Percentiles rank a stretch among this genome's conserved stretches.
phyloP scores from a whole-genome alignment of 108 stramenopile genomes.

The Skeletonema marinoi region DNA sequence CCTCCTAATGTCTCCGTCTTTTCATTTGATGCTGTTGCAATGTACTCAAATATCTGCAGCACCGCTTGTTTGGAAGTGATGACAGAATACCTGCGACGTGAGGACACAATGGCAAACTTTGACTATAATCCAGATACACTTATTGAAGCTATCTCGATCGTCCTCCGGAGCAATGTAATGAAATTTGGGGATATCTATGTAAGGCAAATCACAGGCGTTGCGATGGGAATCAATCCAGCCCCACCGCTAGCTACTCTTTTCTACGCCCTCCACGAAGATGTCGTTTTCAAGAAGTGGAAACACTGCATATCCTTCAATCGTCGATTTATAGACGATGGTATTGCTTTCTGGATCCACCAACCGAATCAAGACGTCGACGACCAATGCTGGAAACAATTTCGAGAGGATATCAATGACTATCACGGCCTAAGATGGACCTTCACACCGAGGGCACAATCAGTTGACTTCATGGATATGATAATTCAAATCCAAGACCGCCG shows the following conservation, averaged over 20 bases:
- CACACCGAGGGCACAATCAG: background rate
- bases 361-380: background rate
- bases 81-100: background rate
- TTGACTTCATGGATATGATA: conserved; percentile 30
- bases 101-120: background rate
- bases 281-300: background rate
- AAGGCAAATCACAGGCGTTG: conserved; percentile 26
- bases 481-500: conserved; percentile 5
- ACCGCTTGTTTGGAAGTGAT: background rate
- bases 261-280: conserved; percentile 17
- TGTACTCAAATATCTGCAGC: conserved; percentile 40
- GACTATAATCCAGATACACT: conserved; percentile 8
- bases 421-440: conserved; percentile 26
- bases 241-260: conserved; percentile 25
- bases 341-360: conserved; percentile 30
- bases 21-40: conserved; percentile 21
- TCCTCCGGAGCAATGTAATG: conserved; percentile 20
- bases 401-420: conserved; percentile 1
- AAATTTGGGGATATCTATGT: conserved; percentile 26
- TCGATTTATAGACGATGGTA: conserved; percentile 37
- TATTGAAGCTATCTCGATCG: conserved; percentile 18
- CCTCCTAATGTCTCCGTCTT: conserved; percentile 18
- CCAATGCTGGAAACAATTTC: conserved; percentile 13
- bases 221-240: conserved; percentile 23
- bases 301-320: background rate